Conservation (phyloP, 805 yeast genomes). For the Myxozyma melibiosi region DNA sequence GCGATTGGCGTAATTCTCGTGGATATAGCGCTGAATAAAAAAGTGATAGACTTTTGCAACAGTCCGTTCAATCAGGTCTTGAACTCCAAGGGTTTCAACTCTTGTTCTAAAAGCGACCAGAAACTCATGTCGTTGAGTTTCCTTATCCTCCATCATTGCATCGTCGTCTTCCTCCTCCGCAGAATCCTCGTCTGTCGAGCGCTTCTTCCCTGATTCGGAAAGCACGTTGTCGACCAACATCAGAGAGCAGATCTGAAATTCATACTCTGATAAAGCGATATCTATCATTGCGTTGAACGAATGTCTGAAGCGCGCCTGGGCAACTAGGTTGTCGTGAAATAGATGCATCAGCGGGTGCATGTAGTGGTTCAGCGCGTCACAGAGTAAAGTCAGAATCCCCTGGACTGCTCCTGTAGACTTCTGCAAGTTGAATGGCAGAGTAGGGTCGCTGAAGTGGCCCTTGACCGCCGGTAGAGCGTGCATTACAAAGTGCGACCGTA, state of each 20-base stretch:
- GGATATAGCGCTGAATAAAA: constrained; percentile 20
- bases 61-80: constrained; percentile 14
- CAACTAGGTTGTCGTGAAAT: constrained; percentile 1
- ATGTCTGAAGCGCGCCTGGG: constrained; percentile 12
- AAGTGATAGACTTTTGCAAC: constrained; percentile 21
- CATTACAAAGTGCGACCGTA: constrained; percentile 27
- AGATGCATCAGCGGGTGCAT: constrained; percentile 17
- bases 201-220: neutral
- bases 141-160: neutral
- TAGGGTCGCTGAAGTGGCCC: neutral
- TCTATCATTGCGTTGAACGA: constrained; percentile 26
- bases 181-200: neutral
- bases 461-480: constrained; percentile 25
- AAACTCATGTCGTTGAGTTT: neutral
- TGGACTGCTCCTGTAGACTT: neutral
- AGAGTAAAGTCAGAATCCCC: constrained; percentile 12
- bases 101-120: constrained; percentile 1
- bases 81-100: constrained; percentile 7
- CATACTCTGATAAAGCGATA: constrained; percentile 20
- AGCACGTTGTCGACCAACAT: constrained; percentile 18
- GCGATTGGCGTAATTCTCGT: constrained; percentile 7
- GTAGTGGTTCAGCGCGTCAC: constrained; percentile 27
- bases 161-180: constrained; percentile 4
- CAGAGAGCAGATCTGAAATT: constrained; percentile 18
- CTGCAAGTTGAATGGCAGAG: neutral